Conservation (phyloP, 495 filamentous ascomycete species). For the Xylaria venustula region DNA sequence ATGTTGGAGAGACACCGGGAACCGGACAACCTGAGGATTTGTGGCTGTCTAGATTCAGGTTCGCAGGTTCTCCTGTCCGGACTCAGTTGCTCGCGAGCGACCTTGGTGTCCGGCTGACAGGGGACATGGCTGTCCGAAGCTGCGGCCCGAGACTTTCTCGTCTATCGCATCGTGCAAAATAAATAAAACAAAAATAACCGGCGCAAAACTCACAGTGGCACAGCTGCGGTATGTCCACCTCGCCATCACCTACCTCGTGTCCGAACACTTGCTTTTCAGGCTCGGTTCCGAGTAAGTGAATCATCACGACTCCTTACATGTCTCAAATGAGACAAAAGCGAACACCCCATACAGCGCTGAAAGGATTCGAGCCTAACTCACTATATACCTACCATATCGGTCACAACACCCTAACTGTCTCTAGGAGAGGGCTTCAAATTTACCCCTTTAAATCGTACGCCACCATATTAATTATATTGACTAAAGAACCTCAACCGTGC, state of each 20-base stretch:
- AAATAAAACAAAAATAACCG: not conserved
- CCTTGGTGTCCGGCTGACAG: slow-evolving; percentile 23
- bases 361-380: no score
- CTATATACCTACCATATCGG: no score
- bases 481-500: not conserved
- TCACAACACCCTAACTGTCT: no score
- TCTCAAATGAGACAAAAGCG: no score
- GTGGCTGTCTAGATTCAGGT: slow-evolving; percentile 14
- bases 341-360: no score
- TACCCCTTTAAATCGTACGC: no score
- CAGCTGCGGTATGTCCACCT: not conserved
- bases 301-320: no score
- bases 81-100: not conserved
- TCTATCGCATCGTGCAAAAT: not conserved
- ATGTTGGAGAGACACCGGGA: slow-evolving; percentile 49
- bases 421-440: no score
- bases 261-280: not conserved
- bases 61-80: slow-evolving; percentile 16
- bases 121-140: slow-evolving; percentile 1
- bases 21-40: slow-evolving; percentile 27
- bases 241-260: no score
- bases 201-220: not conserved
- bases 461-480: not conserved
- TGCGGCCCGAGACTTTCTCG: not conserved
- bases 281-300: not conserved